Percentiles rank a stretch among this genome's conserved stretches.
These are phyloP conservation scores for Sarocladium oryzae DNA, from an alignment of 2,329 filamentous ascomycete species.

Conservation along the genomic window DNA sequence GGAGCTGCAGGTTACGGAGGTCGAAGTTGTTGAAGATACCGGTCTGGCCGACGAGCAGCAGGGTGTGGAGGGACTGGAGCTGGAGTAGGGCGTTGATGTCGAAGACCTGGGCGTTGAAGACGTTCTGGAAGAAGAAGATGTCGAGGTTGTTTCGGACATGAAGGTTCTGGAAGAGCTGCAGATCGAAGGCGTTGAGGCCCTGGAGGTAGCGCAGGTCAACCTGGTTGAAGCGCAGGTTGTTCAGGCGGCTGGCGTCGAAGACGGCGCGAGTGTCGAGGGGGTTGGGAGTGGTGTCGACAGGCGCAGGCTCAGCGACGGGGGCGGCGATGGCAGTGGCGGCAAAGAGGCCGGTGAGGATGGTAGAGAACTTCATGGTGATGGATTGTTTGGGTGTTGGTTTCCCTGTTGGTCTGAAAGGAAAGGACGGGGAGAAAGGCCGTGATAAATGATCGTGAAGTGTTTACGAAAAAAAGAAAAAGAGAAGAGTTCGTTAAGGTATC, in stretches of 20 bases:
- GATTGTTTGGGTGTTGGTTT: conserved; percentile 13
- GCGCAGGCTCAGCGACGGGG: conserved; percentile 26
- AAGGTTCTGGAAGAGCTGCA: conserved; percentile 33
- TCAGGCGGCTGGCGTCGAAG: conserved; percentile 33
- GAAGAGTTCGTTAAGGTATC: background rate
- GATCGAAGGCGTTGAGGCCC: conserved; percentile 38
- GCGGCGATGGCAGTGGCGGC: conserved; percentile 38
- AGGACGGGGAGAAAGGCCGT: conserved; percentile 7
- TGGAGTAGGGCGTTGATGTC: conserved; percentile 33
- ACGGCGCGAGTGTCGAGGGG: conserved; percentile 31
- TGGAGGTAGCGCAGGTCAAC: conserved; percentile 40
- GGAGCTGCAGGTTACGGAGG: conserved; percentile 20
- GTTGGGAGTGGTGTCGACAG: conserved; percentile 17
- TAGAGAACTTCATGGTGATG: conserved; percentile 43
- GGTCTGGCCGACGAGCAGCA: conserved; percentile 26
- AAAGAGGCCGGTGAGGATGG: conserved; percentile 37
- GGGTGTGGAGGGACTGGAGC: conserved; percentile 33
- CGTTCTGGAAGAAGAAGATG: conserved; percentile 32
- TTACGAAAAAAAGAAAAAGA: conserved; percentile 8
- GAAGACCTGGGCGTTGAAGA: conserved; percentile 34
- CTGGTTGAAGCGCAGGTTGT: conserved; percentile 32
- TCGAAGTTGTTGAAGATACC: conserved; percentile 25
- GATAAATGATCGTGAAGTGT: conserved; percentile 11
- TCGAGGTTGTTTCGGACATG: conserved; percentile 40
- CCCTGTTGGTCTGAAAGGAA: conserved; percentile 16